Percentiles rank a stretch among this genome's conserved stretches.
These are phyloP conservation scores for Phytophthora cryptogea DNA, from an alignment of 352 stramenopile species.

Conservation along the genomic window DNA sequence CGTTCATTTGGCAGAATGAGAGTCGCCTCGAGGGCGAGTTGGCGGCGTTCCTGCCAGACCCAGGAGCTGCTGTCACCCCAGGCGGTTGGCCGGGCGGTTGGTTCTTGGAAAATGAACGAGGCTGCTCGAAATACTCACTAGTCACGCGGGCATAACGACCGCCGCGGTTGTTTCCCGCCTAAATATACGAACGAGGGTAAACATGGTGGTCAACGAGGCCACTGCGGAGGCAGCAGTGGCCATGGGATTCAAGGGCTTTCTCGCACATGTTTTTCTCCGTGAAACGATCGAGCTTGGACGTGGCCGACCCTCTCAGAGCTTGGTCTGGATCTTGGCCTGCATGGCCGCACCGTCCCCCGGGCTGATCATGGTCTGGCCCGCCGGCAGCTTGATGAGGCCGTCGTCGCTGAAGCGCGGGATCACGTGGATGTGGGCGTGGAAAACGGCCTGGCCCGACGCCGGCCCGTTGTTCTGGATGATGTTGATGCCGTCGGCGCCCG, in stretches of 20 bases:
- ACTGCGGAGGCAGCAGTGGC: neutral
- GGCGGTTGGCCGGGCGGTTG: slow-evolving; percentile 17
- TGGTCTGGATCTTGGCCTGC: slow-evolving; percentile 77
- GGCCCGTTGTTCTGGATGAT: slow-evolving; percentile 86
- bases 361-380: slow-evolving; percentile 59
- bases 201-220: slow-evolving; percentile 10
- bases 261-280: neutral
- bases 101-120: slow-evolving; percentile 27
- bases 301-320: slow-evolving; percentile 46
- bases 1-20: slow-evolving; percentile 23
- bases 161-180: slow-evolving; percentile 20
- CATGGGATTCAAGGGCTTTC: slow-evolving; percentile 7
- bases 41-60: neutral
- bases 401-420: slow-evolving; percentile 75
- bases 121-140: slow-evolving; percentile 26
- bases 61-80: slow-evolving; percentile 2
- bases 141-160: slow-evolving; percentile 23
- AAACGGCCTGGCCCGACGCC: slow-evolving; percentile 68
- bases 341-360: slow-evolving; percentile 63
- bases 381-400: slow-evolving; percentile 58
- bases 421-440: slow-evolving; percentile 85
- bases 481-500: slow-evolving; percentile 69
- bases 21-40: slow-evolving; percentile 4
- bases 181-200: slow-evolving; percentile 28
- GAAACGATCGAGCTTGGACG: neutral